Conservation (phyloP, 2,329 filamentous ascomycete species). For the Chaetomiaceae sp. region DNA sequence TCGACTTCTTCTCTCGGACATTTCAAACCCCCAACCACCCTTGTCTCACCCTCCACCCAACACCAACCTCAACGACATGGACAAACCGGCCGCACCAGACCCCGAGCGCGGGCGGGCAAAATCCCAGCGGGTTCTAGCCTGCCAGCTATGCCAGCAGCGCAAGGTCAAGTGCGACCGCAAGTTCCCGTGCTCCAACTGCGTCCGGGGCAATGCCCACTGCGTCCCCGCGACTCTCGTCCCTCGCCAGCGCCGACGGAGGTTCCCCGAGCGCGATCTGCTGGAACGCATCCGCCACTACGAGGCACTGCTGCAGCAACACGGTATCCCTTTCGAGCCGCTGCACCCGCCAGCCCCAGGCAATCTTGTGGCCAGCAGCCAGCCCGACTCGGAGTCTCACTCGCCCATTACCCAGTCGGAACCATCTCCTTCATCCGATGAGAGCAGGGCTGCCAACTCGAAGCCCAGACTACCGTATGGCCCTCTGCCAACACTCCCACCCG, state of each 20-base stretch:
- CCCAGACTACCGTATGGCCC: not conserved
- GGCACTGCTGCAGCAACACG: slow-evolving; percentile 48
- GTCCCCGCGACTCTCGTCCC: slow-evolving; percentile 35
- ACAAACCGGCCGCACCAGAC: not conserved
- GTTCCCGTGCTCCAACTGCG: slow-evolving; percentile 54
- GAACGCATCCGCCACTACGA: slow-evolving; percentile 56
- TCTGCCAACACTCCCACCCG: slow-evolving; percentile 5
- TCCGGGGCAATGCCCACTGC: slow-evolving; percentile 42
- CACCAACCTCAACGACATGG: not conserved
- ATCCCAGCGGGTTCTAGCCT: slow-evolving; percentile 39
- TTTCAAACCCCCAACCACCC: not conserved
- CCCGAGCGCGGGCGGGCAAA: slow-evolving; percentile 6
- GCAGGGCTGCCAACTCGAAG: not conserved
- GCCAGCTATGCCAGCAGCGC: slow-evolving; percentile 59
- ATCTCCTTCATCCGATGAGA: not conserved
- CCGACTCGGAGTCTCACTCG: not conserved
- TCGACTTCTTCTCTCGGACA: not conserved
- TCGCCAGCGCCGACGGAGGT: slow-evolving; percentile 39
- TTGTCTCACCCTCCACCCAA: not conserved
- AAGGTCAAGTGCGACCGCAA: slow-evolving; percentile 60
- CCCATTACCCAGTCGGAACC: slow-evolving; percentile 9
- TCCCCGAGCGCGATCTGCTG: slow-evolving; percentile 55
- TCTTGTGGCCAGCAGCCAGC: not conserved
- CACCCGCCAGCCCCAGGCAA: slow-evolving; percentile 26
- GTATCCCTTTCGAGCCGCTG: slow-evolving; percentile 50